These are phyloP conservation scores for Piper betle DNA, from an alignment of 164 flowering plant genomes.

Conservation along the genomic window DNA sequence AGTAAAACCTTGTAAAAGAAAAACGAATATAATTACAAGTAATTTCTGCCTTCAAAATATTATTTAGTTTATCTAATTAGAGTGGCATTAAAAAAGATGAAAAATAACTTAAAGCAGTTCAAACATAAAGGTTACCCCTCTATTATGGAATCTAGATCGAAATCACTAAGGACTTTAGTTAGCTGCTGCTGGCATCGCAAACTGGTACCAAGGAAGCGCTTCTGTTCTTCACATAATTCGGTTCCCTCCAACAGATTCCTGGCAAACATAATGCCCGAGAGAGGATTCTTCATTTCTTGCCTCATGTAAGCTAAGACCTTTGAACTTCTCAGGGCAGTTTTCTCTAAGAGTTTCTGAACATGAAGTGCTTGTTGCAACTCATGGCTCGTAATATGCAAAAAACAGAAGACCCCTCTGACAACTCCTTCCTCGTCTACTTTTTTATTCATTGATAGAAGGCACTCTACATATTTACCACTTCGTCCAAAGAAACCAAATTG, in stretches of 20 bases:
- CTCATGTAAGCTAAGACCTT: slow-evolving; percentile 67
- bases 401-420: slow-evolving; percentile 87
- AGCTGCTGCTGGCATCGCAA: slow-evolving; percentile 80
- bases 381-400: slow-evolving; percentile 85
- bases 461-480: slow-evolving; percentile 66
- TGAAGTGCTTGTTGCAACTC: slow-evolving; percentile 95
- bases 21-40: no score
- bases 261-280: slow-evolving; percentile 76
- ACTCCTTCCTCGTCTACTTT: slow-evolving; percentile 63
- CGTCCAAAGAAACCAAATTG: slow-evolving; percentile 64
- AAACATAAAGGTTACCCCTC: slow-evolving; percentile 54
- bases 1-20: not conserved
- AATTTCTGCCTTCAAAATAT: no score
- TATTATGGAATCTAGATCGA: slow-evolving; percentile 76
- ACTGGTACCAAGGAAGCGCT: slow-evolving; percentile 50
- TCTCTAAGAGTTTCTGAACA: slow-evolving; percentile 67
- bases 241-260: slow-evolving; percentile 71
- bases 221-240: slow-evolving; percentile 64
- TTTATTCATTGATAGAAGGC: slow-evolving; percentile 72
- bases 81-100: not conserved
- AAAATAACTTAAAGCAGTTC: not conserved
- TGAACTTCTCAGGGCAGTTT: slow-evolving; percentile 70
- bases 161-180: slow-evolving; percentile 70
- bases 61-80: no score
- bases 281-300: slow-evolving; percentile 74